phyloP scores from a whole-genome alignment of 2,329 filamentous ascomycete species.

The Xylariaceae sp. region DNA sequence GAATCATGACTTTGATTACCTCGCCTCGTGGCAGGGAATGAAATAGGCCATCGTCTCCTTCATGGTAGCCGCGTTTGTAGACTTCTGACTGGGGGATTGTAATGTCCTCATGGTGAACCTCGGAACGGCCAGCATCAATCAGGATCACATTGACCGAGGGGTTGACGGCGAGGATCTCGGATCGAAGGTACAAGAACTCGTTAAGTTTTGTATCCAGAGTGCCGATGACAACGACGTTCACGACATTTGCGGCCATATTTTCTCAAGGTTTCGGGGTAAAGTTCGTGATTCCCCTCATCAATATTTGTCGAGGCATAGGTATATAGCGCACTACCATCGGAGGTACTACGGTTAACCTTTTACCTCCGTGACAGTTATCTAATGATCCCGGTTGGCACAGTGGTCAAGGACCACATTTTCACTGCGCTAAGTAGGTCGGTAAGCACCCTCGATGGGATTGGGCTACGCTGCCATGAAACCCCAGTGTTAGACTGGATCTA shows the following conservation, averaged over 20 bases:
- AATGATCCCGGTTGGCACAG: no score
- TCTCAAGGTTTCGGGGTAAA: not conserved
- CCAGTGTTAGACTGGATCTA: no score
- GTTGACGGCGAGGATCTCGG: constrained; percentile 26
- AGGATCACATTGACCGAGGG: constrained; percentile 42
- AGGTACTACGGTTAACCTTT: no score
- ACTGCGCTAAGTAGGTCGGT: no score
- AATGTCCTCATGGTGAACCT: constrained; percentile 41
- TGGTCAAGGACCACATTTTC: no score
- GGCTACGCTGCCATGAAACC: no score
- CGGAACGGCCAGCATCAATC: constrained; percentile 50
- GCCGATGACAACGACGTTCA: constrained; percentile 45
- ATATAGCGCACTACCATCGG: no score
- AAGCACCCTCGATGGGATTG: no score
- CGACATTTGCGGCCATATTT: constrained; percentile 16
- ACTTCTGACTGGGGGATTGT: constrained; percentile 22
- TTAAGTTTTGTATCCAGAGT: constrained; percentile 60
- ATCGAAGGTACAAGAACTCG: constrained; percentile 50
- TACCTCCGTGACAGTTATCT: no score
- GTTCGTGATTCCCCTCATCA: no score
- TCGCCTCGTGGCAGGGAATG: constrained; percentile 47
- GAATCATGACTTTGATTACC: constrained; percentile 48
- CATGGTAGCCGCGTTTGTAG: constrained; percentile 34
- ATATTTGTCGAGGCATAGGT: no score
- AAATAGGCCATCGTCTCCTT: constrained; percentile 32